phyloP scores from a whole-genome alignment of 352 stramenopile species.

The Globisporangium splendens region DNA sequence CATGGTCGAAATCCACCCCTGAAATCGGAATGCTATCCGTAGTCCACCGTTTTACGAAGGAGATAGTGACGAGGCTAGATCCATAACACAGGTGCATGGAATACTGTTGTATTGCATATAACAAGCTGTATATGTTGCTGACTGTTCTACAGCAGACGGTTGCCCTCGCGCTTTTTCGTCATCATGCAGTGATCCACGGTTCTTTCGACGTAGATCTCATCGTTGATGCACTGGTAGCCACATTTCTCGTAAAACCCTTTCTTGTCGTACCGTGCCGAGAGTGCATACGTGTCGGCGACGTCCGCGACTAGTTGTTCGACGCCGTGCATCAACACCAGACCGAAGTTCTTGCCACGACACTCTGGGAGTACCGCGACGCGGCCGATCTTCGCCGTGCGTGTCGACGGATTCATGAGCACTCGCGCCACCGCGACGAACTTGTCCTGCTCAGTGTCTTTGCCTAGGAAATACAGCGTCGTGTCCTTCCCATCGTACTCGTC shows the following conservation, averaged over 20 bases:
- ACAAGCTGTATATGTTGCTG: no score
- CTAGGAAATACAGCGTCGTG: conserved; percentile 50
- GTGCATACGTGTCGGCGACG: conserved; percentile 29
- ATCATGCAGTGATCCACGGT: conserved; percentile 57
- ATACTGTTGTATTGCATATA: no score
- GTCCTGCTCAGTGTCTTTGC: conserved; percentile 42
- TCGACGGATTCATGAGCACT: conserved; percentile 25
- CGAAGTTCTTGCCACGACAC: conserved; percentile 54
- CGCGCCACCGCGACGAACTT: conserved; percentile 52
- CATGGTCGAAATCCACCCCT: no score
- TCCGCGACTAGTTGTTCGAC: conserved; percentile 27
- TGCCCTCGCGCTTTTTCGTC: no score
- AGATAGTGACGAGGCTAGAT: no score
- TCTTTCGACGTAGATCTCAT: conserved; percentile 54
- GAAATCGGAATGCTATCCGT: no score
- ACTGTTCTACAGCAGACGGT: no score
- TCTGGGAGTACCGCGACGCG: conserved; percentile 52
- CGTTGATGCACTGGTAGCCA: no score
- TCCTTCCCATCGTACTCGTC: conserved; percentile 40
- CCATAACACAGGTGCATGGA: no score
- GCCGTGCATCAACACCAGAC: conserved; percentile 32
- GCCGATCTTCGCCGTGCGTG: conserved; percentile 43
- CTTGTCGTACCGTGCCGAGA: conserved; percentile 51
- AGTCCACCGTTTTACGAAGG: no score
- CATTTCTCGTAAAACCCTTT: no score